Evolutionary conservation across 2,329 filamentous ascomycete species (phyloP), one percentile per base, ranked within the genome.

Genomic region (Fusarium setosum): DNA sequence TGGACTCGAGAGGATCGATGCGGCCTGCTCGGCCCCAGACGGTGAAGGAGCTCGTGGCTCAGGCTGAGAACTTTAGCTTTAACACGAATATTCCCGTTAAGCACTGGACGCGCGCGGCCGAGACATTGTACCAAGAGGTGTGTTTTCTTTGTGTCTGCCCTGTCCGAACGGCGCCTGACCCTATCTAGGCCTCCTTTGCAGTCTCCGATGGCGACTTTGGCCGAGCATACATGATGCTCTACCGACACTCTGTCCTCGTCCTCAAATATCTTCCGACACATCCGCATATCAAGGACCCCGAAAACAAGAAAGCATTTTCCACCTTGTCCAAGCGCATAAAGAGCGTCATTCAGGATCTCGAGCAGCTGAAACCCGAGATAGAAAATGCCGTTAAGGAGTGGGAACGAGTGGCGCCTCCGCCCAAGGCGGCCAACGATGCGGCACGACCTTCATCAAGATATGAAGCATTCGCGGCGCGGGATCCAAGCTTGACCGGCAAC

Each of bases 211-310:
- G 91, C 72, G 94, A 97, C 78, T 88, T 93, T 66, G 88, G 94
- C 71, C 91, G 96, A 74, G 92, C 95, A 5, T 99, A 97, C 77
- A 86, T 97, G 54, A 88, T 98, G 59, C 87, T 97, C n/a, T 93
- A 96, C 75, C 90, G 96, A 69, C 94, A 97, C 79, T 93, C 93
- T 10, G 86, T 90, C 52, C 88, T 99, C n/a, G 87, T 97, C 21
- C 82, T 97, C 24, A 87, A 93, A 7, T 86, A 91, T 53, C 83
- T 99, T 9, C 84, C 87, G 1, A 85, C 82, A 2, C 96, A 98
- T 71, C 94, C 95, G 2, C 88, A 96, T 56, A 88, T 88, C 42
- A 90, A 87, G 68, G 85, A 88, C 8, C 84, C 87, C 10, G 87
- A 90, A 32, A 89, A 88, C 9, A 87, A 87, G 42, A 87, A 84